Evolutionary conservation across 176 grass and related monocot genomes (phyloP), one percentile per base, ranked within the genome.

Genomic region (Panicum miliaceum): DNA sequence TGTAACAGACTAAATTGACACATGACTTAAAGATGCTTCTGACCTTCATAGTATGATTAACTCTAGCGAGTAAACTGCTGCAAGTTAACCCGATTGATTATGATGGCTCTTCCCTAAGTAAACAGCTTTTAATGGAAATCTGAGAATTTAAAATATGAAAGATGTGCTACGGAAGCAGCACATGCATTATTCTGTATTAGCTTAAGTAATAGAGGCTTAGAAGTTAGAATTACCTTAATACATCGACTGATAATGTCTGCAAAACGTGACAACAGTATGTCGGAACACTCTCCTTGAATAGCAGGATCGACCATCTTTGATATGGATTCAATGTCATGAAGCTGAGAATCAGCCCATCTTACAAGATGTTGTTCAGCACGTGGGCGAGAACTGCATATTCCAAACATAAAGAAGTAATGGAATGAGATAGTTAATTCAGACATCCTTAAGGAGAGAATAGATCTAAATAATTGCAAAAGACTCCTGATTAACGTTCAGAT

Each of bases 281-380:
- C 81, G 35, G 84, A 69, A 83, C 67, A 95, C 67, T 71, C 82
- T 77, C 89, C 91, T 76, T 5, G 79, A 61, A 98, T 87, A 70
- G 82, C 78, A 76, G 77, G 85, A 82, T 98, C 89, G 23, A 92
- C 85, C 91, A 98, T 95, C 75, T 87, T 87, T 79, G 68, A 79
- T 52, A 98, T 71, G 64, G 90, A 79, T 68, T 93, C 79, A 62
- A 98, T 98, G 80, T 98, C 93, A 78, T 95, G 89, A 89, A 98
- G 85, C 69, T 90, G 91, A 84, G 86, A 85, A 66, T 37, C 80
- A 69, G 93, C 96, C 93, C 96, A 98, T 86, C 62, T 85, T 57
- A 90, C 93, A 91, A 95, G 91, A 81, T 93, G 87, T 54, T 88
- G 87, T 68, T 98, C 96, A 48, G 40, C 62, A 68, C 83, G 83